Evolutionary conservation across 2,329 filamentous ascomycete species (phyloP).

Genomic region (Colletotrichum costaricense): DNA sequence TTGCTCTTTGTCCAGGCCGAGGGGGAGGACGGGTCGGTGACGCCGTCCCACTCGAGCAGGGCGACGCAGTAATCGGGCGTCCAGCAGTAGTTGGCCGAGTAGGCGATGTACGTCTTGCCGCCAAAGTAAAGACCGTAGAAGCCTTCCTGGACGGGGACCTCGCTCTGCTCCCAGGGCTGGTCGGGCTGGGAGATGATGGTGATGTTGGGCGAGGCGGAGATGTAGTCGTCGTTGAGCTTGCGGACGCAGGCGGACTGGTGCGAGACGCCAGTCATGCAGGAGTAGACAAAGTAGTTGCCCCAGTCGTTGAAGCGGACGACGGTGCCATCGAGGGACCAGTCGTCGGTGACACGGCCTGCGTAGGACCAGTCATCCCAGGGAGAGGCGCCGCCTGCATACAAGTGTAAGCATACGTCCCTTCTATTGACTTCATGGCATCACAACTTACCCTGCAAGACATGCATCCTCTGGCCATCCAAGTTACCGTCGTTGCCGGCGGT

Average conservation of each 20-base stretch:
- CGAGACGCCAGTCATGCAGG: constrained; percentile 57
- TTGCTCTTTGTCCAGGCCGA: constrained; percentile 62
- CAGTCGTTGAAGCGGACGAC: constrained; percentile 58
- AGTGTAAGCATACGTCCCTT: background rate
- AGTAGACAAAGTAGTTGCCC: constrained; percentile 66
- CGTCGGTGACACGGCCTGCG: constrained; percentile 55
- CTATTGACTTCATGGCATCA: background rate
- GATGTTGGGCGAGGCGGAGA: constrained; percentile 53
- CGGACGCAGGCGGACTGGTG: constrained; percentile 53
- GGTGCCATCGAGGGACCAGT: constrained; percentile 66
- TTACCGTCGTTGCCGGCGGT: constrained; percentile 59
- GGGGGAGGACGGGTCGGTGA: constrained; percentile 55
- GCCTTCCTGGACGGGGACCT: constrained; percentile 65
- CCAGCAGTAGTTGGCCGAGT: constrained; percentile 68
- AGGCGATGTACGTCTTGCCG: constrained; percentile 64
- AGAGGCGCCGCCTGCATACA: constrained; percentile 55
- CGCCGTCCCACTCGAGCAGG: constrained; percentile 63
- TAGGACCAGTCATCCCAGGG: constrained; percentile 65
- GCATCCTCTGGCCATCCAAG: constrained; percentile 60
- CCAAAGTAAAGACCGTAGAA: constrained; percentile 63
- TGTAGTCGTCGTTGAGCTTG: constrained; percentile 52
- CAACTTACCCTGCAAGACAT: constrained; percentile 60
- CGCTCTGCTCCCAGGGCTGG: constrained; percentile 61
- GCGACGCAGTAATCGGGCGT: constrained; percentile 65
- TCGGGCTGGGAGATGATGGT: constrained; percentile 63